Base-by-base conservation (phyloP, 257 asterid species). In the Capsicum rhomboideum region DNA sequence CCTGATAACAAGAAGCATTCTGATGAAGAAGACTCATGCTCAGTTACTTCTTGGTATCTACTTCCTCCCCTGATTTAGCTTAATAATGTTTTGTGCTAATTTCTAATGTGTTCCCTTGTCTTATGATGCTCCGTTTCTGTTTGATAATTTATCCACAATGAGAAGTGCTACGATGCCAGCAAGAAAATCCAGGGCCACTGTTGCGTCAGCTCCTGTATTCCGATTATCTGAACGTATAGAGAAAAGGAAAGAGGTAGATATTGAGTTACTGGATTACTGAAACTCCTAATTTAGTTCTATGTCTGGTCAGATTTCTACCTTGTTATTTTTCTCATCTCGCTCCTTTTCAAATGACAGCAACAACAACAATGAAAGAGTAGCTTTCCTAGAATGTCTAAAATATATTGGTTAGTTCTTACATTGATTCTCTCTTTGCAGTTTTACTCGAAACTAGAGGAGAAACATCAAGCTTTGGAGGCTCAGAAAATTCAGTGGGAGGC, bases 391-490 rank as follows among this genome's bases (percentile, higher is more conserved):
- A 72, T 72, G n/a, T 72, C 11, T 4, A 72, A 23, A 34, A 34
- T 34, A 75, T 75, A 17, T 50, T 50, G 82, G 63, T 77, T 50
- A 77, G 64, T 77, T 50, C 63, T 77, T 77, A 28, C 52, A 72
- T 44, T 80, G 49, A 50, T 40, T 61, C 78, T 86, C 59, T 6
- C 23, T 82, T 79, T 63, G n/a, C 83, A 95, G 98, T 95, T 95
- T 67, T 89, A 88, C 91, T 83, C 93, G 56, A 95, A 93, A 80
- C 83, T 95, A 59, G 97, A 90, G 92, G 98, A 95, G 92, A 95
- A 93, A 85, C 97, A 91, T 82, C 97, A 91, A 89, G 98, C 98
- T 40, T 78, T 93, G 87, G 96, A 91, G 89, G 94, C 95, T 82
- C 92, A 92, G 88, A 95, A 88, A 90, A 85, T 78, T 74, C 96